Percentiles rank a stretch among this genome's conserved stretches.
Conservation (phyloP, 2,329 filamentous ascomycete species). For the Rugonectria rugulosa region DNA sequence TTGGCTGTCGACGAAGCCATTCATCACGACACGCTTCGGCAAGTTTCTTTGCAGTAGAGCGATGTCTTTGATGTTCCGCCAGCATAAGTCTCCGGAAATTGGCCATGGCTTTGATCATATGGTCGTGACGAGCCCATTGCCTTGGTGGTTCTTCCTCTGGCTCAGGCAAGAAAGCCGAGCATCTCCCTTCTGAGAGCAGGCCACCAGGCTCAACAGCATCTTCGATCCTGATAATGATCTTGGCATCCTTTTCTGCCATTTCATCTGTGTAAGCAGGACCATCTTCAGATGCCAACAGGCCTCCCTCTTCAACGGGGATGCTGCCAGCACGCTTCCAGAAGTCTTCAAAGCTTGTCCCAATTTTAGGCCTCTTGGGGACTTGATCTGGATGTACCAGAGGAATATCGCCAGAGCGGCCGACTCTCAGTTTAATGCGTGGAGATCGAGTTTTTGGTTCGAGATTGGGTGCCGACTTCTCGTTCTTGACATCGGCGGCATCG, state of each 20-base stretch:
- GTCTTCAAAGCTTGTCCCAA: constrained; percentile 64
- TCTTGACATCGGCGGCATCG: constrained; percentile 35
- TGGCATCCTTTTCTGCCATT: constrained; percentile 72
- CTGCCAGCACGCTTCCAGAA: constrained; percentile 60
- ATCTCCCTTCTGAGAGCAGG: constrained; percentile 73
- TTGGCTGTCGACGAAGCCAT: constrained; percentile 77
- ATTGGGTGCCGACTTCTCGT: constrained; percentile 20
- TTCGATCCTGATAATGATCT: constrained; percentile 72
- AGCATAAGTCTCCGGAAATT: constrained; percentile 84
- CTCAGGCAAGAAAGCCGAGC: constrained; percentile 77
- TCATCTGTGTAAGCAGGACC: constrained; percentile 65
- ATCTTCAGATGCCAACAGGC: constrained; percentile 63
- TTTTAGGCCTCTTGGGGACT: constrained; percentile 59
- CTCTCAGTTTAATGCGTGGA: constrained; percentile 59
- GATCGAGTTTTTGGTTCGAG: constrained; percentile 41
- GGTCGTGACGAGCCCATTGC: constrained; percentile 88
- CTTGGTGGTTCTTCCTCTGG: constrained; percentile 74
- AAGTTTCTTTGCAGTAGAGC: constrained; percentile 76
- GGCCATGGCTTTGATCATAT: constrained; percentile 79
- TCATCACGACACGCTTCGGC: constrained; percentile 81
- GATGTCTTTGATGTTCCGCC: constrained; percentile 80
- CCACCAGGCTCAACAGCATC: constrained; percentile 78
- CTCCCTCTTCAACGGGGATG: constrained; percentile 66
- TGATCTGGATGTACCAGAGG: constrained; percentile 68
- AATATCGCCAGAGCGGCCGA: constrained; percentile 50